These are phyloP conservation scores for Davidsoniella eucalypti DNA, from an alignment of 2,329 filamentous ascomycete genomes.

Conservation along the genomic window DNA sequence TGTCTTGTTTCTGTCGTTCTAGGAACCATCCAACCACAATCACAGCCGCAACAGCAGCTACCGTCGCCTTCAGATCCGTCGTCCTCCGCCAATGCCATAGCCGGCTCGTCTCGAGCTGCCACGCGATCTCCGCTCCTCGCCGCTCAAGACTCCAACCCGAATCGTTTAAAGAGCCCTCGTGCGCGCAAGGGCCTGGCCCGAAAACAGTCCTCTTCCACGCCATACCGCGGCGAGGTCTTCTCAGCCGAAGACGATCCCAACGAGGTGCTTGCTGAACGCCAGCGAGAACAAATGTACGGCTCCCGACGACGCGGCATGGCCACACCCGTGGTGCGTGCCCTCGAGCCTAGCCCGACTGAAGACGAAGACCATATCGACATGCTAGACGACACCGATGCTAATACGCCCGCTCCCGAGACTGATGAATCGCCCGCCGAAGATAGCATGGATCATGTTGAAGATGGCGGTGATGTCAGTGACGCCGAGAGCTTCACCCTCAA, in stretches of 20 bases:
- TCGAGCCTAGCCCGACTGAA: conserved; percentile 25
- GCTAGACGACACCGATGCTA: conserved; percentile 13
- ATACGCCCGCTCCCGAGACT: conserved; percentile 18
- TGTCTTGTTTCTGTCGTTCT: neutral
- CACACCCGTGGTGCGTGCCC: conserved; percentile 15
- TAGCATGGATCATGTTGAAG: conserved; percentile 39
- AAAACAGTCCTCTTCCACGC: conserved; percentile 55
- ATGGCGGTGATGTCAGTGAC: conserved; percentile 64
- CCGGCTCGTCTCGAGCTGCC: conserved; percentile 24
- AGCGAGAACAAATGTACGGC: conserved; percentile 21
- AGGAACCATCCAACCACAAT: conserved; percentile 23
- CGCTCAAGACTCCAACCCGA: conserved; percentile 32
- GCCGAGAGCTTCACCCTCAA: conserved; percentile 96
- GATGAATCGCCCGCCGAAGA: conserved; percentile 22
- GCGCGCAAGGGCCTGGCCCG: conserved; percentile 36
- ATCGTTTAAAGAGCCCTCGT: conserved; percentile 44
- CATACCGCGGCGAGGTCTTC: conserved; percentile 71
- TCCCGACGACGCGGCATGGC: conserved; percentile 22
- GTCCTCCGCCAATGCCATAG: conserved; percentile 21
- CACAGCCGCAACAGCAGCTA: conserved; percentile 12
- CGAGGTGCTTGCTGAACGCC: conserved; percentile 59
- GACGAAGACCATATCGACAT: conserved; percentile 19
- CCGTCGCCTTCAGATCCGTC: too few species aligned
- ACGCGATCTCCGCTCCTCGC: conserved; percentile 30
- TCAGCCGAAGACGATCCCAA: conserved; percentile 76